A percentile compares a stretch with the other conserved stretches of the same genome.
Evolutionary conservation across 139 green algal genomes (phyloP).

Genomic region (Chlorella sp.): DNA sequence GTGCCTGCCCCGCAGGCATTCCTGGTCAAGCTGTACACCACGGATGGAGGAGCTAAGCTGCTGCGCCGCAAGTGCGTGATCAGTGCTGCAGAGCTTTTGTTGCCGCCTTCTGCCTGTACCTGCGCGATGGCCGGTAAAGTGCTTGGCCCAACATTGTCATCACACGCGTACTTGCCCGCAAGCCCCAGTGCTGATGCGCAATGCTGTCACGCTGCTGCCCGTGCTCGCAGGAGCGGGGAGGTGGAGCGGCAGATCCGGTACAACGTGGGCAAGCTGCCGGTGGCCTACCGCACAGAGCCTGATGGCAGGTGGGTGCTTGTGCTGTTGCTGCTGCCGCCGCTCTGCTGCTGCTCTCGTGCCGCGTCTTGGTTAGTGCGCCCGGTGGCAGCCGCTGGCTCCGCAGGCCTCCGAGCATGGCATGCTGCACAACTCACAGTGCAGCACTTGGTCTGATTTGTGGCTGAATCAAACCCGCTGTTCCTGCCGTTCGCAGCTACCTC

Average conservation of each 20-base stretch:
- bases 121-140: background rate
- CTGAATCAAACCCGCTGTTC: no score
- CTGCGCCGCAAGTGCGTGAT: slow-evolving; percentile 51
- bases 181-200: background rate
- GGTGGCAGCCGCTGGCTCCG: no score
- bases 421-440: no score
- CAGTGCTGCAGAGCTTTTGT: background rate
- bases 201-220: background rate
- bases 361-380: background rate
- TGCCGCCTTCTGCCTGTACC: background rate
- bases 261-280: slow-evolving; percentile 76
- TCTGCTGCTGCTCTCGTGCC: background rate
- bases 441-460: no score
- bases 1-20: slow-evolving; percentile 25
- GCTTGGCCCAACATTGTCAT: no score
- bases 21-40: slow-evolving; percentile 76
- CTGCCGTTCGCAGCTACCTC: background rate
- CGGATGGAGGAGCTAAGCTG: slow-evolving; percentile 73
- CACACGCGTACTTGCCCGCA: background rate
- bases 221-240: slow-evolving; percentile 50
- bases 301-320: slow-evolving; percentile 38
- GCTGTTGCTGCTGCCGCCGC: background rate
- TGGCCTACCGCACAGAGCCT: slow-evolving; percentile 80
- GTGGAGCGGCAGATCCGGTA: slow-evolving; percentile 82
- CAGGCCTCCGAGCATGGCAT: no score